Percentiles rank a stretch among this genome's conserved stretches.
Evolutionary conservation across 495 filamentous ascomycete species (phyloP).

Genomic region (Hypoxylon crocopeplum): DNA sequence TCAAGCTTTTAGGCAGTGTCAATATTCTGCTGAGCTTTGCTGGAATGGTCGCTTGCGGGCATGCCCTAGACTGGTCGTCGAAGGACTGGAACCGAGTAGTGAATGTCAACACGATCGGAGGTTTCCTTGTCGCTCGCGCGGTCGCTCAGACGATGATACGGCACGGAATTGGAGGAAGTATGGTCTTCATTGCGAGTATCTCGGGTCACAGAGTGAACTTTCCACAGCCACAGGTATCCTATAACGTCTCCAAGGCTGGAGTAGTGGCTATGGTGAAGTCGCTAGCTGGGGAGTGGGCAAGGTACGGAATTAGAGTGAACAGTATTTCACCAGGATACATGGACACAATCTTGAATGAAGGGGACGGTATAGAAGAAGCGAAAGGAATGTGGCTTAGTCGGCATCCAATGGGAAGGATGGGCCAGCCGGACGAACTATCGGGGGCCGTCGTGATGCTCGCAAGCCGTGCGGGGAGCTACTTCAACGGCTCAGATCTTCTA

Average conservation of each 20-base stretch:
- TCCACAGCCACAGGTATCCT: conserved; percentile 72
- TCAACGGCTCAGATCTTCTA: conserved; percentile 63
- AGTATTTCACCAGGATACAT: conserved; percentile 78
- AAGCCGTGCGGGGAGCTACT: conserved; percentile 68
- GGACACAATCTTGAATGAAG: conserved; percentile 80
- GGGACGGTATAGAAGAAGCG: conserved; percentile 61
- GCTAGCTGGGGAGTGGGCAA: conserved; percentile 71
- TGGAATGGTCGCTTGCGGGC: conserved; percentile 67
- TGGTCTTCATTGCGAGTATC: conserved; percentile 71
- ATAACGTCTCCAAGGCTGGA: conserved; percentile 74
- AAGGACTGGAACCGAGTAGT: conserved; percentile 64
- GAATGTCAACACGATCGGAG: conserved; percentile 73
- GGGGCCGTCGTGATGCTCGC: conserved; percentile 72
- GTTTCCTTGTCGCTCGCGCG: conserved; percentile 73
- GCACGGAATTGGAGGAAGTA: conserved; percentile 60
- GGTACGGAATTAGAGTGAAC: conserved; percentile 71
- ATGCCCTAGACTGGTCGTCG: conserved; percentile 61
- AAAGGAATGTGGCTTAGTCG: conserved; percentile 64
- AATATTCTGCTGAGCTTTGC: conserved; percentile 70
- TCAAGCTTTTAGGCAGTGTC: conserved; percentile 56
- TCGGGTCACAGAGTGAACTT: conserved; percentile 72
- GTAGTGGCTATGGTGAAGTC: conserved; percentile 64
- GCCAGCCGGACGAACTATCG: conserved; percentile 66
- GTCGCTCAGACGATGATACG: conserved; percentile 62
- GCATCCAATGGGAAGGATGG: conserved; percentile 75